These are phyloP conservation scores for Asterochloris sp. DNA, from an alignment of 139 green algal genomes.

Conservation along the genomic window DNA sequence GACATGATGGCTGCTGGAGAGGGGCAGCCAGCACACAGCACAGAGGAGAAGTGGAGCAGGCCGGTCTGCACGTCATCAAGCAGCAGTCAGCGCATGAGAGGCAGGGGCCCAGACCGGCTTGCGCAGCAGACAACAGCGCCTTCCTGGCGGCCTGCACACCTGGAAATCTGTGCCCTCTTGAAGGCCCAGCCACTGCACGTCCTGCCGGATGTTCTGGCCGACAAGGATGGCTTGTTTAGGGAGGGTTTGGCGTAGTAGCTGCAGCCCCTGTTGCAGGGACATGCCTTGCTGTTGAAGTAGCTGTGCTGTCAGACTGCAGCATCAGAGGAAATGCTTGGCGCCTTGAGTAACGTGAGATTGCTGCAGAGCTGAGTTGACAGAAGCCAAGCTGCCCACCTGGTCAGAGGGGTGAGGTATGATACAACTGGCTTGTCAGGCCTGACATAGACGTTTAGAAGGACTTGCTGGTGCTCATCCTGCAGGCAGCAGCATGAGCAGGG, in stretches of 20 bases:
- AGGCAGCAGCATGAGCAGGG: not conserved
- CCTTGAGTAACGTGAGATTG: not conserved
- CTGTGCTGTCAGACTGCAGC: conserved; percentile 43
- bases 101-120: no score
- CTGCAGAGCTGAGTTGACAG: no score
- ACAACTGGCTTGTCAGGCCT: conserved; percentile 58
- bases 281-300: conserved; percentile 66
- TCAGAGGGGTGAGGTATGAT: conserved; percentile 85
- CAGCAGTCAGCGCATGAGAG: no score
- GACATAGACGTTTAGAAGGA: conserved; percentile 77
- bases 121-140: not conserved
- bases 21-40: no score
- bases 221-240: conserved; percentile 67
- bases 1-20: no score
- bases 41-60: no score
- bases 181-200: conserved; percentile 85
- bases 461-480: conserved; percentile 65
- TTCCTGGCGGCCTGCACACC: conserved; percentile 6
- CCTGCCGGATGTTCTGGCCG: conserved; percentile 83
- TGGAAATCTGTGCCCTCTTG: conserved; percentile 78
- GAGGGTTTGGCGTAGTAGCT: conserved; percentile 46
- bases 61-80: no score
- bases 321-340: not conserved
- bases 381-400: conserved; percentile 33
- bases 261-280: conserved; percentile 57